Evolutionary conservation across 2,329 filamentous ascomycete genomes (phyloP), one percentile per base, ranked within the genome.

Genomic region (Trichophaea hybrida): DNA sequence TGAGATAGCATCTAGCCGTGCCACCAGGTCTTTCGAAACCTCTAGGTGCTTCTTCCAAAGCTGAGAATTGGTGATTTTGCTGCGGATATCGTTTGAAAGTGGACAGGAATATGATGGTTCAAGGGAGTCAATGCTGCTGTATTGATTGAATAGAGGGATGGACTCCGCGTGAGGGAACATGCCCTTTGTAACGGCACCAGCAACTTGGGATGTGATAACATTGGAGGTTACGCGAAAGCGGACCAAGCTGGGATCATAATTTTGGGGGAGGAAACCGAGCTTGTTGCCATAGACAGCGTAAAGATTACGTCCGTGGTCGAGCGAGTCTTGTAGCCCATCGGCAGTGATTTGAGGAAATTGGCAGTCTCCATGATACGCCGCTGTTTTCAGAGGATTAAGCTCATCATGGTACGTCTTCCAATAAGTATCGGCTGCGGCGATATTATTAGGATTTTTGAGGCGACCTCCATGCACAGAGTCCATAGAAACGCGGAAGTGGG

Each of bases 261-360:
- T 72, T 5, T 70, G 62, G 0, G 86, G 86, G 1, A 93, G 73
- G 70, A 91, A 86, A 1, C 73, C 69, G 0, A 93, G 76, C 4
- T 86, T 73, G 62, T 80, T 78, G 67, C 83, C 80, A 69, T 94
- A 93, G 6, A 91, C 85, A n/a, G 73, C 78, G 68, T 82, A 88
- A 0, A 93, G 72, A 69, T 93, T 86, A n/a, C 74, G 76, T 7
- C 88, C 87, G 70, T 93, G 88, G 64, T 83, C 78, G 75, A 80
- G 84, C 12, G 84, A 84, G 71, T 93, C 87, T 52, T 83, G 79
- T 0, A 93, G 75, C 0, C 88, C 87, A 15, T 73, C 77, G 1
- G 78, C 73, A 0, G 86, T 89, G 67, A 93, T 86, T 70, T 93
- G 88, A 0, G 87, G 88, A 69, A 91, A 93, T 66, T 85, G 82